A percentile compares a stretch with the other conserved stretches of the same genome.
Conservation (phyloP, 2,329 filamentous ascomycete genomes). For the Cladosporium sphaerospermum region DNA sequence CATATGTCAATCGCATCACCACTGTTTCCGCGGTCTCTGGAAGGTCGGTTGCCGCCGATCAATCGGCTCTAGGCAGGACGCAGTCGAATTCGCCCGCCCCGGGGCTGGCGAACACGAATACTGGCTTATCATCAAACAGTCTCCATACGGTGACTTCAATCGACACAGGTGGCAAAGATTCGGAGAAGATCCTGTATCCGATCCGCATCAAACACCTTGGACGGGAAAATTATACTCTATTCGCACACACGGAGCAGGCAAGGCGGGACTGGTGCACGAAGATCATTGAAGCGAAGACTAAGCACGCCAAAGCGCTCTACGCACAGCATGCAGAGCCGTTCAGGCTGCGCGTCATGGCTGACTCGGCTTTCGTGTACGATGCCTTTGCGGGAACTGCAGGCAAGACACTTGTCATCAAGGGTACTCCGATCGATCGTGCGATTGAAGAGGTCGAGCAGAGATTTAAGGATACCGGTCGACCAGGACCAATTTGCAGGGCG, state of each 20-base stretch:
- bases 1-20: constrained; percentile 63
- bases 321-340: constrained; percentile 96
- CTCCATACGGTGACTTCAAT: constrained; percentile 44
- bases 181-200: constrained; percentile 76
- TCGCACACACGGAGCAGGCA: constrained; percentile 68
- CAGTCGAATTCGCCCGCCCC: constrained; percentile 31
- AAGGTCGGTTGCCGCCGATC: constrained; percentile 20
- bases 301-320: constrained; percentile 80
- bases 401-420: constrained; percentile 72
- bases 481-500: constrained; percentile 73
- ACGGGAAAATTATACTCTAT: constrained; percentile 86
- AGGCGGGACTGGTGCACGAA: constrained; percentile 86
- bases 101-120: constrained; percentile 59
- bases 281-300: constrained; percentile 90
- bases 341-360: constrained; percentile 81
- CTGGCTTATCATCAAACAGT: constrained; percentile 53
- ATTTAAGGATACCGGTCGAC: constrained; percentile 60
- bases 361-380: constrained; percentile 84
- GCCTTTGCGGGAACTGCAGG: constrained; percentile 40
- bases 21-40: constrained; percentile 55
- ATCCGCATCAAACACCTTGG: constrained; percentile 96
- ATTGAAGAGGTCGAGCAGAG: constrained; percentile 80
- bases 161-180: constrained; percentile 55
- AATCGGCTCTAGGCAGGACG: constrained; percentile 44
- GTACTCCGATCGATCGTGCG: constrained; percentile 84